A percentile compares a stretch with the other conserved stretches of the same genome.
phyloP scores from a whole-genome alignment of 352 stramenopile genomes.

The Blastocystis sp. region DNA sequence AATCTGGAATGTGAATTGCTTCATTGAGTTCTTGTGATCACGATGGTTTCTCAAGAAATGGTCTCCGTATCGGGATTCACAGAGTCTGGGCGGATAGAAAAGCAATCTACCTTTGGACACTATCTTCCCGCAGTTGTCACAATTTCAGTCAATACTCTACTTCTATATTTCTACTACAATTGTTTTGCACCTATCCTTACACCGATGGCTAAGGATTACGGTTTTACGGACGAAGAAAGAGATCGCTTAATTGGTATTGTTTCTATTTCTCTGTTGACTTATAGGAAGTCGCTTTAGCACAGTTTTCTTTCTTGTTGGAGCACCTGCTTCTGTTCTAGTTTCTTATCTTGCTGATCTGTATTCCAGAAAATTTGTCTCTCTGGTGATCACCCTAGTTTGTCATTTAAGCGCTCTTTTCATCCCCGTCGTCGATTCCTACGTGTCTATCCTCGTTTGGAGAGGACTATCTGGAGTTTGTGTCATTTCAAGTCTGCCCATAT shows the following conservation, averaged over 20 bases:
- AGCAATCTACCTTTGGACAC: neutral
- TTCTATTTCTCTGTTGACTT: neutral
- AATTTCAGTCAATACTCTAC: neutral
- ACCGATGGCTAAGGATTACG: neutral
- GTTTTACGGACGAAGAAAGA: neutral
- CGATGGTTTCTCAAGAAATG: too few relatives aligned
- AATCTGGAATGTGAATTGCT: too few relatives aligned
- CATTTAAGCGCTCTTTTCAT: constrained; percentile 2
- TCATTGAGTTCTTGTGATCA: too few relatives aligned
- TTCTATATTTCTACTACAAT: constrained; percentile 34
- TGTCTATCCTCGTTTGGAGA: constrained; percentile 12
- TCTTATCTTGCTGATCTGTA: constrained; percentile 31
- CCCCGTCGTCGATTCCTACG: neutral
- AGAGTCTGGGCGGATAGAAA: neutral
- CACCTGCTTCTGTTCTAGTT: constrained; percentile 1
- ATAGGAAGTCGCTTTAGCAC: constrained; percentile 57
- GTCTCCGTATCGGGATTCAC: neutral
- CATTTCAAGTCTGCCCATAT: constrained; percentile 23
- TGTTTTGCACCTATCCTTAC: neutral
- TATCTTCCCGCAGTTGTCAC: neutral
- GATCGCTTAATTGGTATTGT: neutral
- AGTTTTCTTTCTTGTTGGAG: constrained; percentile 29
- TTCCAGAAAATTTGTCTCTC: neutral
- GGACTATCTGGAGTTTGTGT: constrained; percentile 5
- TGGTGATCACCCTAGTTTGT: neutral